Base-by-base conservation (phyloP, 768 basidiomycete genomes). In the Xerocomus potaroensis region DNA sequence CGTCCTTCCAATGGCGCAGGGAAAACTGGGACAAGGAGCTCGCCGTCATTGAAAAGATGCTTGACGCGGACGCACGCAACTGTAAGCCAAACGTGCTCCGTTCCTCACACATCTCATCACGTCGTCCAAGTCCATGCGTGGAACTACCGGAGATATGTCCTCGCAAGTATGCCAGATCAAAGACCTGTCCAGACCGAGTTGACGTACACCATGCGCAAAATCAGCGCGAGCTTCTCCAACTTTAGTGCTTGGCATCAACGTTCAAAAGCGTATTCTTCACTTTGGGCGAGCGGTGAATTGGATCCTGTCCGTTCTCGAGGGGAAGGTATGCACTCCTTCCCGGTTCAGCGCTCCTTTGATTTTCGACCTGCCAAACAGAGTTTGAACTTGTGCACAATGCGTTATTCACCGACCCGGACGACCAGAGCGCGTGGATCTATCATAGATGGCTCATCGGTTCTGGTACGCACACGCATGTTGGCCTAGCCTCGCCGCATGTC, bases 211-310 rank as follows among this genome's bases (percentile, higher is more conserved):
- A 81, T 78, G 35, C 79, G 77, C 49, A 98, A 97, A 73, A 98
- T 99, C 54, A 84, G 88, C 65, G 72, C 84, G 40, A 97, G 91
- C 60, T 93, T 98, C 62, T 95, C 91, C 27, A 98, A 99, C 64
- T 98, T 96, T 63, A 95, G 92, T 53, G 96, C 96, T 18, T 99
- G 96, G 96, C 96, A 99, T 65, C 93, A 96, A 56, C 81, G 96
- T 27, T 90, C 91, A 1, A 95, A 92, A 60, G 73, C 92, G 8
- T 72, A 89, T 23, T 61, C 74, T 0, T 74, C 73, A 3, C 60
- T 94, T 15, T 91, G 89, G 86, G 74, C 72, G 29, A 63, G 63
- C 24, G 80, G 78, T 15, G 70, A 74, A 51, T 59, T 79, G 11
- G 76, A 84, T 45, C 71, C 75, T 41, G 43, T 59, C 12, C 72